Conservation (phyloP, 345 rosid species). For the Excoecaria agallocha region DNA sequence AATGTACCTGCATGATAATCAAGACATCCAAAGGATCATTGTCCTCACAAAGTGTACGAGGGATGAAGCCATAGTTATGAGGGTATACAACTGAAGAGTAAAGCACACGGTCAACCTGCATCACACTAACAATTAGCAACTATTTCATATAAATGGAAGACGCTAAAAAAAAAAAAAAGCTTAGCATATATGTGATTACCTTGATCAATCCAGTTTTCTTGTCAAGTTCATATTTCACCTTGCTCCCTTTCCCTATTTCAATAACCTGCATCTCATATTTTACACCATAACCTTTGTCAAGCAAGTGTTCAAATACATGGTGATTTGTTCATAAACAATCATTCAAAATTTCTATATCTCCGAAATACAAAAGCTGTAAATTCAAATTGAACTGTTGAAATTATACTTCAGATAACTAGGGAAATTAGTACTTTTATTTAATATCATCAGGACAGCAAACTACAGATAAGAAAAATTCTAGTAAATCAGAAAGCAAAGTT, state of each 20-base stretch:
- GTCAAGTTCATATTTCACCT: slow-evolving; percentile 39
- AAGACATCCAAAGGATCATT: slow-evolving; percentile 32
- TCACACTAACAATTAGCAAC: not conserved
- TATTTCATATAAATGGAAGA: not conserved
- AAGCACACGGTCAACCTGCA: slow-evolving; percentile 37
- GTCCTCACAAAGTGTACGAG: slow-evolving; percentile 37
- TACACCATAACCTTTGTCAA: not conserved
- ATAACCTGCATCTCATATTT: slow-evolving; percentile 22
- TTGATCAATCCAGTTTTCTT: slow-evolving; percentile 32
- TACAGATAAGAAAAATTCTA: not conserved
- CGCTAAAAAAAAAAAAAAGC: not conserved
- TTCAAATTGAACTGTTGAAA: not conserved
- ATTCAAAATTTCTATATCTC: not conserved
- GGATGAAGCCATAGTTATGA: slow-evolving; percentile 37
- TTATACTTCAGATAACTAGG: not conserved
- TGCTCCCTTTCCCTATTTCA: slow-evolving; percentile 35
- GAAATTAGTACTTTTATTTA: not conserved
- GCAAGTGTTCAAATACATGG: not conserved
- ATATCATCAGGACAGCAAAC: not conserved
- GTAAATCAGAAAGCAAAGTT: not conserved
- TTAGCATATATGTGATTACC: slow-evolving; percentile 16
- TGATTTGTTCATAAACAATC: not conserved
- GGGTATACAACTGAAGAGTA: slow-evolving; percentile 39
- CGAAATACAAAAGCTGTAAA: not conserved
- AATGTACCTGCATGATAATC: slow-evolving; percentile 32